Base-by-base conservation (phyloP, 2,329 filamentous ascomycete genomes). In the Myriangium duriaei region DNA sequence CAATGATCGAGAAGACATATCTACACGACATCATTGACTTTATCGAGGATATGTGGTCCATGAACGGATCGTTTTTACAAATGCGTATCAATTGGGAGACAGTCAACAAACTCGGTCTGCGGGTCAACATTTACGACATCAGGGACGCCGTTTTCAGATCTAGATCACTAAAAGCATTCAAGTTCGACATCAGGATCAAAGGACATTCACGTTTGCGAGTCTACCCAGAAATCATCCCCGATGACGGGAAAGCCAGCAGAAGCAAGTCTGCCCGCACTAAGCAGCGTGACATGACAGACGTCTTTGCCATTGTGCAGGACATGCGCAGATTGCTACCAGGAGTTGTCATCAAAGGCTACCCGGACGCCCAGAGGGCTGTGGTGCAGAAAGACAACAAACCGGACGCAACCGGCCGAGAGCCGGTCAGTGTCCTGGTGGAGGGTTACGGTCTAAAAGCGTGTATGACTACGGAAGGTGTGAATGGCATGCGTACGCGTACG, bases 1-100 rank as follows among this genome's bases (percentile, higher is more conserved):
- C 79, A 11, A 77, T 87, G 32, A 92, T 98, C 40, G 88, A 96
- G 59, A 94, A 95, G 69, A 95, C 88, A 0, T 95, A 79, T 51
- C 67, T 98, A 10, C 75, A 78, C 12, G 91, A 98, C 51, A 72
- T 80, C 30, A 74, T 93, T 42, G 71, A 72, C 34, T 91, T 76
- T 49, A 74, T 95, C 19, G 85, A 94, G 52, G 86, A 95, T 47
- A 79, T 83, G 46, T 96, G 87, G 83, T 77, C 80, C n/a, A 70
- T 73, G 0, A 74, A 77, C 30, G 74, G 76, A 28, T 79, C 80
- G 28, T 86, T 80, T 47, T 72, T 98, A 41, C 78, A 81, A 30
- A 73, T 96, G 51, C 76, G 81, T 47, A 75, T 98, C 44, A 85
- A 96, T 57, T 76, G 74, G 53, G 69, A 80, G 45, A 83, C 79